Evolutionary conservation across 1,284 basidiomycete species (phyloP), one percentile per base, ranked within the genome.

Genomic region (Cutaneotrichosporon cyanovorans): DNA sequence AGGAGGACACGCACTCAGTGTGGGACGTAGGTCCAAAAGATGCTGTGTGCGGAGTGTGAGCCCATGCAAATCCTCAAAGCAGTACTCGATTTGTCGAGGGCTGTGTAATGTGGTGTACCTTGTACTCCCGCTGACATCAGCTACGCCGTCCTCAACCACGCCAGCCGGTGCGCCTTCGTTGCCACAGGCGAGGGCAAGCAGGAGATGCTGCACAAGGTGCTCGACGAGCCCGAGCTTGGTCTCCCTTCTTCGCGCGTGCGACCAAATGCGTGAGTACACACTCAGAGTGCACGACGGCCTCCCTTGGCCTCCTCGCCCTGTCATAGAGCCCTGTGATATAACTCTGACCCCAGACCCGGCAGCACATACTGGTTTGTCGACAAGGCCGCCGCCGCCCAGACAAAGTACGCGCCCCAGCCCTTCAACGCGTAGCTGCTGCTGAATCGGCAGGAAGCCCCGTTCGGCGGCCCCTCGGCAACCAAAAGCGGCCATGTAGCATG

Each of bases 321-420:
- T n/a, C n/a, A n/a, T 11, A 22, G 3, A 15, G 10, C 14, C 5
- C 20, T 23, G n/a, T n/a, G n/a, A n/a, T n/a, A n/a, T n/a, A n/a
- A n/a, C n/a, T 20, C 42, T 37, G 25, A 43, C 42, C 4, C 12
- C 51, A 69, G 68, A 47, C 89, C 88, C 12, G 92, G 92, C 19
- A 81, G 84, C 51, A 76, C 93, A 16, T 90, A 82, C 70, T 95
- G 89, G 89, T 93, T 93, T 70, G 80, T 85, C 31, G 88, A 92
- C 70, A 80, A 87, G 45, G 82, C 81, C 8, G 89, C 90, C 1
- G 77, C 81, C 7, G 74, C 71, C 35, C 80, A 83, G 64, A 77
- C 65, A 47, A 54, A 63, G 43, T 68, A 62, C 58, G 66, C 68
- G 11, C 56, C 54, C 25, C 65, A 65, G 18, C 61, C 55, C 25